Evolutionary conservation across 352 stramenopile species (phyloP), one percentile per base, ranked within the genome.

Genomic region (Elongisporangium prolatum): DNA sequence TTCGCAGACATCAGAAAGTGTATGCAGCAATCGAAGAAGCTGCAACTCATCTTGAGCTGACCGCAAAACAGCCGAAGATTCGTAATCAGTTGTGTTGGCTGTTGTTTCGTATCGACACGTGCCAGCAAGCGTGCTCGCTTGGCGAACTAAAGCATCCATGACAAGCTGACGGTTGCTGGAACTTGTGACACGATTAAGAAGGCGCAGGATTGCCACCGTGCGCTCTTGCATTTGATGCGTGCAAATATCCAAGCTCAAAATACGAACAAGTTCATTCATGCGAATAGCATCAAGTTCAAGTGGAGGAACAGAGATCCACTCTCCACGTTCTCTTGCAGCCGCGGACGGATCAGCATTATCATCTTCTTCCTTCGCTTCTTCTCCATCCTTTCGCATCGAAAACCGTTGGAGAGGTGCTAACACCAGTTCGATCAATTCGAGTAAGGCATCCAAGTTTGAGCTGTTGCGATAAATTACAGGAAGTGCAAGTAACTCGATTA

Each of bases 11-110:
- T 95, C 86, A 4, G 87, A 95, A 14, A 99, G 72, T 28, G 95
- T 98, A 69, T 99, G 96, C 28, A 99, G 70, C 20, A 99, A 77
- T 17, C 96, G 88, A 18, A 99, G 77, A 38, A 99, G 69, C 60
- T 98, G 98, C 17, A 98, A 69, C 64, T 99, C 96, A 65, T 96
- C 74, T 54, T 91, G 88, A 11, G 81, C 80, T 2, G 74, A 88
- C 13, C 69, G 76, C 37, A 93, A 68, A n/a, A 95, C 87, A 13
- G 86, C 85, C 18, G 87, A 91, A 0, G 83, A 80, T 54, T 91
- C 84, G 51, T 87, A 91, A 21, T 44, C 53, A n/a, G 50, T 72
- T 67, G 40, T 49, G 9, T 18, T 51, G 50, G 65, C 69, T 50
- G 50, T 68, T 66, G 52, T 54, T 28, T 69, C 69, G 50, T 72